These are phyloP conservation scores for Schizophyllum amplum DNA, from an alignment of 1,284 basidiomycete species.

Conservation along the genomic window DNA sequence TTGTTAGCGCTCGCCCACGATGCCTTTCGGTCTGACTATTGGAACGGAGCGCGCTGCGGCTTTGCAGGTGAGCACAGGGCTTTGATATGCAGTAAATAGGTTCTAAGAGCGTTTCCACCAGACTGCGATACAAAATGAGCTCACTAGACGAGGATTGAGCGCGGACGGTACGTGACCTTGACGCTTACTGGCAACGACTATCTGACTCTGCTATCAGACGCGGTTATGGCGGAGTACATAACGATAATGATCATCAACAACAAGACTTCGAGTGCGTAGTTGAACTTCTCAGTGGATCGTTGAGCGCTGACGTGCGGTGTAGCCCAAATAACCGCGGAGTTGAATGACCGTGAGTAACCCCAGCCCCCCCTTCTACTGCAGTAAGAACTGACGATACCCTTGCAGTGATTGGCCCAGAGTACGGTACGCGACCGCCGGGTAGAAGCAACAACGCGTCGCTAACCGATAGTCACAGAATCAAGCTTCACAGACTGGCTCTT, in stretches of 20 bases:
- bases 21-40: constrained; percentile 72
- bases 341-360: constrained; percentile 67
- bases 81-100: neutral
- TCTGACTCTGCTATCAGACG: constrained; percentile 36
- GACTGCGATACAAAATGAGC: constrained; percentile 78
- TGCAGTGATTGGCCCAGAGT: constrained; percentile 72
- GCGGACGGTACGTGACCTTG: constrained; percentile 52
- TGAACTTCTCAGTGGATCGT: constrained; percentile 10
- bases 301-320: constrained; percentile 13
- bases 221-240: constrained; percentile 88
- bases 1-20: constrained; percentile 21
- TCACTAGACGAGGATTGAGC: constrained; percentile 68
- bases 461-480: constrained; percentile 39
- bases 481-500: constrained; percentile 84
- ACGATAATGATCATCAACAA: constrained; percentile 90
- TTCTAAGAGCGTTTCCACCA: constrained; percentile 23
- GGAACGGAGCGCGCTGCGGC: constrained; percentile 68
- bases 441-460: constrained; percentile 7
- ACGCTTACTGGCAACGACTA: constrained; percentile 4
- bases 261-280: constrained; percentile 63
- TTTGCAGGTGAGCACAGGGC: constrained; percentile 46
- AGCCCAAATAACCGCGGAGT: constrained; percentile 78
- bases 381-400: constrained; percentile 14
- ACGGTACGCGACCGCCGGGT: constrained; percentile 54
- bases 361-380: constrained; percentile 8